Conservation (phyloP, 1,139 yeast species). For the Yamadazyma sp. region DNA sequence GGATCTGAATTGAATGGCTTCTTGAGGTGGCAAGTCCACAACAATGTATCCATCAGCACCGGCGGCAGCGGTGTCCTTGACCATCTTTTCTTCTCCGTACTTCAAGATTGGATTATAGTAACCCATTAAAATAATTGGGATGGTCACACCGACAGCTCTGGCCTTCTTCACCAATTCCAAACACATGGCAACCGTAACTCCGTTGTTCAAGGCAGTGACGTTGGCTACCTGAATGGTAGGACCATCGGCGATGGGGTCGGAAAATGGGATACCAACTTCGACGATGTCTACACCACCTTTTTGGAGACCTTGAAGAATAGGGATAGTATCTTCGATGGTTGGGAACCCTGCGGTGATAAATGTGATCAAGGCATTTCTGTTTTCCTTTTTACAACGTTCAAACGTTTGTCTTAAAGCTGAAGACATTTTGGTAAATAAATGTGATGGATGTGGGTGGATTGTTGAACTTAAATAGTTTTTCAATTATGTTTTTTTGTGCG, state of each 20-base stretch:
- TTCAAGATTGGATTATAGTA: conserved; percentile 91
- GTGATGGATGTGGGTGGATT: background rate
- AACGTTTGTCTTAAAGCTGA: conserved; percentile 68
- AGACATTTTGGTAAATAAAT: conserved; percentile 47
- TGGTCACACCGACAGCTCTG: conserved; percentile 76
- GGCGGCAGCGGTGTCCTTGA: conserved; percentile 72
- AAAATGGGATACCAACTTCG: conserved; percentile 93
- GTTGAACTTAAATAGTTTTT: background rate
- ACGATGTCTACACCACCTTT: conserved; percentile 94
- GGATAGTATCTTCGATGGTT: conserved; percentile 79
- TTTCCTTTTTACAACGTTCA: conserved; percentile 66
- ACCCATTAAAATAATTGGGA: conserved; percentile 94
- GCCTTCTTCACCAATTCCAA: conserved; percentile 74
- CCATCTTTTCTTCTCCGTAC: conserved; percentile 84
- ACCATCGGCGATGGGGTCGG: conserved; percentile 99
- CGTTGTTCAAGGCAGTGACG: conserved; percentile 74
- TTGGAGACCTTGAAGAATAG: conserved; percentile 83
- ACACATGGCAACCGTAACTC: conserved; percentile 68
- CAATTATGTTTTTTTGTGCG: conserved; percentile 1
- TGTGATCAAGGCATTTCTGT: conserved; percentile 86
- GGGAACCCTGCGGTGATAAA: conserved; percentile 97
- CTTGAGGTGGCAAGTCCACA: conserved; percentile 98
- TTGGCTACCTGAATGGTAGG: conserved; percentile 93
- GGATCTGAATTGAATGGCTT: conserved; percentile 83
- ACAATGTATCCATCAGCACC: conserved; percentile 96